Base-by-base conservation (phyloP, 202 grass and related monocot genomes). In the Schoenoplectus tabernaemontani region DNA sequence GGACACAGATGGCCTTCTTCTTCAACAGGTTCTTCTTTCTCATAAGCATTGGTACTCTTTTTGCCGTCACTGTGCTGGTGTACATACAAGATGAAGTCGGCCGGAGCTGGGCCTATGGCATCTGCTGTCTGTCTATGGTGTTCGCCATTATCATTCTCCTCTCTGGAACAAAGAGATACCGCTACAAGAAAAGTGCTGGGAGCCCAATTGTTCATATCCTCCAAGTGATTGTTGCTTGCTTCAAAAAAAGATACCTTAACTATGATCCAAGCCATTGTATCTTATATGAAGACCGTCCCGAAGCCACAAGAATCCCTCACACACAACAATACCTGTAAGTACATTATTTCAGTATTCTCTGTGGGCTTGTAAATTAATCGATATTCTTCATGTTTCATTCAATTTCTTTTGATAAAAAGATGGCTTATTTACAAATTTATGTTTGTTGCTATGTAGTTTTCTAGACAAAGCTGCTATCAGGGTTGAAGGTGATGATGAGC, bases 11-110 rank as follows among this genome's bases (percentile, higher is more conserved):
- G 91, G 46, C 86, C 62, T 81, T 67, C 84, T 97, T 97, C 86
- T 97, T 93, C 84, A 84, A 97, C 84, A 83, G 91, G 44, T 97
- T 97, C 87, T 93, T 93, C 74, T 87, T 97, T 82, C 81, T 93
- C 85, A 92, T 97, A 86, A 97, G 84, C 73, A 26, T 81, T 1
- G 94, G 94, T 66, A 88, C 87, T 37, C 84, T 97, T 47, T 79
- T 93, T 17, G 91, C 94, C 0, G 94, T 97, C 24, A 93, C 94
- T 9, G 82, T 93, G 58, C 84, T 97, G 10, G 91, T 97, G 57
- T 97, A 93, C 89, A 60, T 97, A 79, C 94, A 93, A 79, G 94
- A 97, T 22, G 85, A 90, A 67, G 82, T 97, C 12, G 86, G 91
- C 19, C 87, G 94, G 57, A 90, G 91, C 85, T 97, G 91, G 94